phyloP scores from a whole-genome alignment of 2,329 filamentous ascomycete species.

The Ploettnerulaceae sp. region DNA sequence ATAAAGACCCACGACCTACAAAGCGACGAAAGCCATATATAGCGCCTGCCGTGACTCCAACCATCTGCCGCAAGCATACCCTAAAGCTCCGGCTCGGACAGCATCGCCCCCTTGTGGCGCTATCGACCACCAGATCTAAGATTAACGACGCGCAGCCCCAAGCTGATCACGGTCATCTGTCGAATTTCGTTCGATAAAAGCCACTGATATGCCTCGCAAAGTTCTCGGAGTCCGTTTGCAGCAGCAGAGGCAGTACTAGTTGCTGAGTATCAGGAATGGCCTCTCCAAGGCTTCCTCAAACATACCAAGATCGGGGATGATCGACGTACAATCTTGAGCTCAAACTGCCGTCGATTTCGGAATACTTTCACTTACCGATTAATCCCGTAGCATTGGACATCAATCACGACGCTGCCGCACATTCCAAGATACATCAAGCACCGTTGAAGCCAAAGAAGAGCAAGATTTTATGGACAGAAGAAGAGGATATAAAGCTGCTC shows the following conservation, averaged over 20 bases:
- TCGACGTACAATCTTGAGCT: conserved; percentile 12
- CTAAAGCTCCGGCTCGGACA: neutral
- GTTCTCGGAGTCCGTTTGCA: conserved; percentile 10
- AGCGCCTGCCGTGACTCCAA: conserved; percentile 14
- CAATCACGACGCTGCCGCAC: conserved; percentile 11
- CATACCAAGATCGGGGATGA: conserved; percentile 10
- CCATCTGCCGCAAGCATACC: neutral
- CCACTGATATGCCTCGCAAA: conserved; percentile 9
- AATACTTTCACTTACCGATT: neutral
- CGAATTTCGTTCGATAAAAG: conserved; percentile 5
- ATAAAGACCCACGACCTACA: conserved; percentile 16
- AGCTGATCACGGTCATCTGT: conserved; percentile 3
- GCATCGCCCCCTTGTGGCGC: conserved; percentile 4
- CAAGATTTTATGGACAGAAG: conserved; percentile 11
- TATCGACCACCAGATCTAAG: conserved; percentile 8
- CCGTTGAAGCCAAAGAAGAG: conserved; percentile 19
- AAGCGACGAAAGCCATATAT: conserved; percentile 18
- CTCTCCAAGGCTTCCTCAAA: conserved; percentile 21
- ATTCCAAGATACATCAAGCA: conserved; percentile 18
- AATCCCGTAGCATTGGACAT: conserved; percentile 1
- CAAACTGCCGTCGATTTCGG: neutral
- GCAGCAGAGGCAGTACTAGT: conserved; percentile 10
- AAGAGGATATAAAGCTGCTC: conserved; percentile 17
- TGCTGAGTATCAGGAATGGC: conserved; percentile 21
- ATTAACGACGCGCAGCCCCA: conserved; percentile 9